Conservation (phyloP, 1,284 basidiomycete species). For the Sanghuangporus sanghuang region DNA sequence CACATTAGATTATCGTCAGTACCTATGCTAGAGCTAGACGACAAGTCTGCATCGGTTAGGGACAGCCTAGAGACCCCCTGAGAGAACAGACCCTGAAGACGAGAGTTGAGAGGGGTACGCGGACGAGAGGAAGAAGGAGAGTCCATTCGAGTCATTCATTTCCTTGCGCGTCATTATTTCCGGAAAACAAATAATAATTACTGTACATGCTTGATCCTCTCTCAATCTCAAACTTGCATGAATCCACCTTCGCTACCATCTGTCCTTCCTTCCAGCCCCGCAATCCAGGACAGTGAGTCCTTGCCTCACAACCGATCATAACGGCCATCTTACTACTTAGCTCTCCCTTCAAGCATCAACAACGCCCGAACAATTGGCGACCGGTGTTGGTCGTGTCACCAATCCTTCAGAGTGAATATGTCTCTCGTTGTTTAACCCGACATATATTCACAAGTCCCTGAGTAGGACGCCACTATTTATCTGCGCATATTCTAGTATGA, state of each 20-base stretch:
- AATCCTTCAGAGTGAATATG: constrained; percentile 45
- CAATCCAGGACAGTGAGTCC: constrained; percentile 47
- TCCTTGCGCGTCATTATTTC: neutral
- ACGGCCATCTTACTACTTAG: neutral
- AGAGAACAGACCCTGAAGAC: constrained; percentile 11
- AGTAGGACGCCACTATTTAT: constrained; percentile 61
- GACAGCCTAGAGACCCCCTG: constrained; percentile 2
- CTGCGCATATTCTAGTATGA: constrained; percentile 47
- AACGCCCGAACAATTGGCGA: constrained; percentile 42
- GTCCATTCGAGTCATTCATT: neutral
- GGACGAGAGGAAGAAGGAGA: constrained; percentile 1
- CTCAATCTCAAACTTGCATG: neutral
- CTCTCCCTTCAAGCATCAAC: constrained; percentile 32
- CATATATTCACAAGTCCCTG: neutral
- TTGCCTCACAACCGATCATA: neutral
- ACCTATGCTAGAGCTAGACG: neutral
- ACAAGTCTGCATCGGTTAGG: constrained; percentile 1
- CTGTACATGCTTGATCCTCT: too few species aligned
- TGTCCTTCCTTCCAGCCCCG: constrained; percentile 46
- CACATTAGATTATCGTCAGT: constrained; percentile 16
- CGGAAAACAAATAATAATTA: neutral
- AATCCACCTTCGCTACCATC: constrained; percentile 38
- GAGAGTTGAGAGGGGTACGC: constrained; percentile 12
- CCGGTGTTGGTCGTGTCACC: constrained; percentile 45
- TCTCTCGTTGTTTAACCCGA: neutral